Evolutionary conservation across 2,329 filamentous ascomycete species (phyloP), one percentile per base, ranked within the genome.

Genomic region (Myotisia sp.): DNA sequence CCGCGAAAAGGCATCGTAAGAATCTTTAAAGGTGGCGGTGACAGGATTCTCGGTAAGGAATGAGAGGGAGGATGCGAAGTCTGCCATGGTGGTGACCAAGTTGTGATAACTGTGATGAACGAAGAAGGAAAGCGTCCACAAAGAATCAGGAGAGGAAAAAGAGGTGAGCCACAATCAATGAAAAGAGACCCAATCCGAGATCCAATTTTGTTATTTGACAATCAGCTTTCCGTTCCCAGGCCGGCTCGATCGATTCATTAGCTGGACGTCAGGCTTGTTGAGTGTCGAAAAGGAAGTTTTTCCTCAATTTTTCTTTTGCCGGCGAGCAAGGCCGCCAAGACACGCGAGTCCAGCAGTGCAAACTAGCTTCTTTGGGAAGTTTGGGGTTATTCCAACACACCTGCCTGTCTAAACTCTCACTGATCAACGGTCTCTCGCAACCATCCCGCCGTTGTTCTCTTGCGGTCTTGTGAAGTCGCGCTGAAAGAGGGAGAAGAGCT

Each of bases 1-100:
- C 50, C 90, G 81, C 43, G 78, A 79, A 58, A 95, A 92, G 35
- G 76, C 73, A 50, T 68, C 71, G 63, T 90, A 79, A 60, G 75
- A 76, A 68, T 92, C 80, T 59, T 74, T 71, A 47, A 92, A 54
- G 45, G 73, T 68, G 45, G 67, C 66, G 37, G 75, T 66, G 50
- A 90, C 60, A 40, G 81, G 73, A 59, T 92, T 93, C 51, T 77
- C 70, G 50, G 72, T 68, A 46, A 93, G 56, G 47, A 84, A 72
- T 51, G 74, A 73, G 49, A 74, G 64, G 46, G 69, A 67, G 44
- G 57, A 56, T 41, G 54, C 44, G 36, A 50, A 43, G 40, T 64
- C 59, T 42, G 58, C 51, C 59, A 63, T 64, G 43, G 45, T 52
- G 47, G 42, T 14, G 3, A 13, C 7, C 17, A 23, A 13, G 17